These are phyloP conservation scores for Termitomyces sp. DNA, from an alignment of 768 basidiomycete species.

Conservation along the genomic window DNA sequence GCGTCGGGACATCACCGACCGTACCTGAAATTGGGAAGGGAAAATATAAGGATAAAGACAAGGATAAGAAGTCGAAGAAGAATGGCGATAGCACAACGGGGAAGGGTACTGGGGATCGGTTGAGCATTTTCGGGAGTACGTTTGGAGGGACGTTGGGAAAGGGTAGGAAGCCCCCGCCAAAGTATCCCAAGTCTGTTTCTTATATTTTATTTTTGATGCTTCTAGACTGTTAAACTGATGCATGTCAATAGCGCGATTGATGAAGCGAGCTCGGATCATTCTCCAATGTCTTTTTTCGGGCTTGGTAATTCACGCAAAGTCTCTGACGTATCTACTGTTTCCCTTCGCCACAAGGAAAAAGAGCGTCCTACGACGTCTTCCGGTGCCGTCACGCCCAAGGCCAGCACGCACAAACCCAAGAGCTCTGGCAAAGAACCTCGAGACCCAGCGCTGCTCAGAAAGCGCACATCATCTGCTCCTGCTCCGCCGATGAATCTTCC, in stretches of 20 bases:
- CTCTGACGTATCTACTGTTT: conserved; percentile 16
- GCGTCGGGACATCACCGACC: conserved; percentile 20
- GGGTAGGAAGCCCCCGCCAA: conserved; percentile 76
- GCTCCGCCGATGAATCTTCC: conserved; percentile 11
- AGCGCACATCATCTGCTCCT: conserved; percentile 42
- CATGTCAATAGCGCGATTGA: conserved; percentile 21
- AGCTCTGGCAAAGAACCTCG: conserved; percentile 20
- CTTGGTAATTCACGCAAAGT: conserved; percentile 37
- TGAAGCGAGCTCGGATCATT: conserved; percentile 17
- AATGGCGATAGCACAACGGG: conserved; percentile 34
- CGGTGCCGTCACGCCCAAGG: conserved; percentile 1
- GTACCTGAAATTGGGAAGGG: conserved; percentile 8
- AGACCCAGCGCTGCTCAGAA: conserved; percentile 43
- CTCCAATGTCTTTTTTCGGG: conserved; percentile 43
- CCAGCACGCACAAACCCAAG: conserved; percentile 19
- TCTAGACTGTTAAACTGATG: not conserved
- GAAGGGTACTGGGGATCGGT: conserved; percentile 50
- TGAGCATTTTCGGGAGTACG: conserved; percentile 77
- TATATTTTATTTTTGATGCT: conserved; percentile 1
- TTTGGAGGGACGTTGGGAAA: conserved; percentile 60
- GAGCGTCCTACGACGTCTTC: conserved; percentile 19
- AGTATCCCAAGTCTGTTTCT: conserved; percentile 52
- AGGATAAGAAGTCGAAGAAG: conserved; percentile 22
- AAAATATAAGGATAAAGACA: conserved; percentile 17
- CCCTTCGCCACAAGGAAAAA: conserved; percentile 20